Evolutionary conservation across 225 moss, liverwort and hornwort species (phyloP).

Genomic region (Bryoerythrophyllum caledonicum): DNA sequence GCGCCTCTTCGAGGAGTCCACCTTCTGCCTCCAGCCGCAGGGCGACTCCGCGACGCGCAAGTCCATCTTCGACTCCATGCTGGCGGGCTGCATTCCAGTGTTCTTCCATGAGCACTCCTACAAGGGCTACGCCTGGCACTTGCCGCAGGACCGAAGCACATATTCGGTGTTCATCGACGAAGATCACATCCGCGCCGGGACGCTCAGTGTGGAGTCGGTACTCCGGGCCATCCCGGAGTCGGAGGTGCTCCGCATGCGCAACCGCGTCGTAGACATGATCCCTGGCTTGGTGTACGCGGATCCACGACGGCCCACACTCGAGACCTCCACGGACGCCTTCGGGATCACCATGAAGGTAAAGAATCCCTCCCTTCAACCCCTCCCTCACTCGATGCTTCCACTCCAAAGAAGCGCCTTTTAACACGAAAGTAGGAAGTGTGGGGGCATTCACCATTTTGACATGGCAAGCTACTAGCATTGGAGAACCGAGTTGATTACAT

Average conservation of each 20-base stretch:
- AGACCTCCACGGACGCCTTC: slow-evolving; percentile 47
- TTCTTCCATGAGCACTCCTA: slow-evolving; percentile 53
- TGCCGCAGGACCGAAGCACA: slow-evolving; percentile 29
- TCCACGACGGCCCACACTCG: slow-evolving; percentile 27
- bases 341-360: slow-evolving; percentile 44
- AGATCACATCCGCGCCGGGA: slow-evolving; percentile 35
- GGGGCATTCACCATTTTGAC: too few relatives aligned
- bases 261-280: slow-evolving; percentile 41
- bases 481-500: too few relatives aligned
- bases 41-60: slow-evolving; percentile 51
- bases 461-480: too few relatives aligned
- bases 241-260: slow-evolving; percentile 32
- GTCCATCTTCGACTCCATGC: slow-evolving; percentile 62
- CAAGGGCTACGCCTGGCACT: slow-evolving; percentile 54
- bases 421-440: too few relatives aligned
- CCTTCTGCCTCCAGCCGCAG: slow-evolving; percentile 56
- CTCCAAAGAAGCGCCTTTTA: too few relatives aligned
- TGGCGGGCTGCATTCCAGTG: slow-evolving; percentile 65
- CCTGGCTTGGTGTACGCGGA: slow-evolving; percentile 54
- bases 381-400: background rate
- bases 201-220: slow-evolving; percentile 46
- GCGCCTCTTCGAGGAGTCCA: slow-evolving; percentile 48
- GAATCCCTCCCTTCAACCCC: background rate
- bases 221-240: slow-evolving; percentile 25
- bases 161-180: slow-evolving; percentile 50